Evolutionary conservation across 176 grass and related monocot genomes (phyloP), one percentile per base, ranked within the genome.

Genomic region (Aegilops bicornis): DNA sequence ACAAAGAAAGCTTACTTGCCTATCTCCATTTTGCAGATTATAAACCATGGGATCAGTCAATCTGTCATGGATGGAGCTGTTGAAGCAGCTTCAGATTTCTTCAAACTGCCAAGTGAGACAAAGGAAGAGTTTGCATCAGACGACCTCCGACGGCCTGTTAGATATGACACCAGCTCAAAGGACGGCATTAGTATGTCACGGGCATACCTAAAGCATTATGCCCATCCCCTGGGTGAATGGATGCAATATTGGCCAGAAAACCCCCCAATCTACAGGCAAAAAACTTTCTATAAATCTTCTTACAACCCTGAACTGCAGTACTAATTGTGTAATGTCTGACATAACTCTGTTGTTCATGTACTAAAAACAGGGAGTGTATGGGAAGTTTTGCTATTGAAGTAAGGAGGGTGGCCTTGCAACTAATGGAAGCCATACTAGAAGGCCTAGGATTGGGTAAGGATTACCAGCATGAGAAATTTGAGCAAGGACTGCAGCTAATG

Each of bases 1-100:
- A 25, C 32, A 85, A 76, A 43, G 5, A 75, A 66, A 85, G 2
- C 33, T 74, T 40, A 85, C 17, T 20, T 78, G 62, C 22, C 17
- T 75, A 17, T 33, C 25, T 77, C 27, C 30, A 77, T 77, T 75
- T 76, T 90, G 72, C 62, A 94, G 95, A 92, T 97, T 59, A 86
- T 88, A 88, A 97, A 92, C 69, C 90, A 94, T 87, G 95, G 92
- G 10, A 91, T 97, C 83, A 83, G 69, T 73, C 87, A 87, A 80
- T 86, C 92, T 52, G 75, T 97, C 62, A 91, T 91, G 73, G 86
- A 80, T 17, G 64, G 68, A n/a, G 95, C 92, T 69, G 42, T 92
- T 11, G 77, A 88, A 88, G 92, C 84, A 83, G 92, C 92, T 81
- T 89, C 79, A 25, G 82, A 58, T 29, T 97, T 97, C 86, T 97